Evolutionary conservation across 306 rosid species (phyloP), one percentile per base, ranked within the genome.

Genomic region (Dalbergia oliveri): DNA sequence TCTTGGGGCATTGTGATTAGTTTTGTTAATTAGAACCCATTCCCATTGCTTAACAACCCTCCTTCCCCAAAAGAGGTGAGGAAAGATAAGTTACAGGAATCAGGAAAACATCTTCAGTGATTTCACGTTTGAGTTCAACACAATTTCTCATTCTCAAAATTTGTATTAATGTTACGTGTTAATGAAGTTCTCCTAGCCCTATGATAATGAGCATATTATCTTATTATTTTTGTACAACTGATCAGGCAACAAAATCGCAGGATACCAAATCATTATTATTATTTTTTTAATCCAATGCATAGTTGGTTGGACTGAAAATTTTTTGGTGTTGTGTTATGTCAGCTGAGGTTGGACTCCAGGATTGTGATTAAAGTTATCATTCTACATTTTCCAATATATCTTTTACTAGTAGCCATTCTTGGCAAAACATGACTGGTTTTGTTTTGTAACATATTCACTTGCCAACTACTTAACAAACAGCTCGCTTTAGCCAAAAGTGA

Each of bases 341-440:
- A 79, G 54, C 39, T 78, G 80, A 57, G 71, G 43, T 79, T 84
- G 74, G 62, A 49, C 9, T 67, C 73, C 56, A 11, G 76, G 69
- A 77, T 51, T 69, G 5, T 78, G 49, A 58, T 34, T 57, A 0
- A 56, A 35, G 47, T 78, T 57, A 45, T 45, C 69, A 43, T 78
- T 60, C 63, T 61, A 9, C 37, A 5, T 59, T 74, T 65, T 15
- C 62, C 43, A 8, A 66, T 39, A 31, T 57, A 65, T 44, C 43
- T 56, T 54, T 18, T 15, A 59, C 57, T 44, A 66, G 79, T 81
- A 49, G 57, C 58, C 35, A 67, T 43, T 77, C 45, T 76, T 76
- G 37, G 34, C 33, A 44, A 9, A 66, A 53, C 65, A 33, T 3
- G 56, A 31, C 19, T 78, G 13, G 43, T 65, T 56, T 44, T 58